Evolutionary conservation across 306 rosid genomes (phyloP), one percentile per base, ranked within the genome.

Genomic region (Cicer bijugum): DNA sequence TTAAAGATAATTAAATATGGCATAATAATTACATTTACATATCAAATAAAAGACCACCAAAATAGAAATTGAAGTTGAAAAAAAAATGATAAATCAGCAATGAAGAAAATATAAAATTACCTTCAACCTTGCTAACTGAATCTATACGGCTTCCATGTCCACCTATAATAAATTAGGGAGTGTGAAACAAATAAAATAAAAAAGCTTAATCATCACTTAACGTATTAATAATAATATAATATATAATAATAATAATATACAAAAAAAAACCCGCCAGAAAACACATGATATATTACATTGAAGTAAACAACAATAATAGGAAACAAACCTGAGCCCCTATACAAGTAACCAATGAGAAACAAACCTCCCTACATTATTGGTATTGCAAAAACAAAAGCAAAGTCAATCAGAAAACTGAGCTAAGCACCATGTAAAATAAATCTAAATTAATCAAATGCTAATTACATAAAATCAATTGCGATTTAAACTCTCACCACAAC

Each of bases 61-160:
- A 67, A 50, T 14, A 81, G n/a, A 65, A 76, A 42, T 45, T 35
- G 73, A 59, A 57, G 67, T 8, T 42, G 67, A 3, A 72, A 72
- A 78, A 63, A 39, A 78, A 46, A 60, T 56, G 57, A 77, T 9
- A 80, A 50, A 19, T 1, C 12, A 55, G 51, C 66, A 51, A 15
- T 46, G 17, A 55, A 61, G 7, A 58, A 83, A 51, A 65, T 15
- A 1, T 9, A 35, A 61, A 40, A 33, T 60, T 81, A 88, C 97
- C 97, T 88, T 87, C 89, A 77, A 85, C 81, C 85, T 86, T 77
- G 85, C 82, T 82, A 57, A 81, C 70, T 56, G 81, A 66, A 9
- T 86, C 86, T 72, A 69, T 42, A 48, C 43, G 48, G 55, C 60
- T 43, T 44, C 82, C 84, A 64, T 39, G 10, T 69, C 89, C 92